Percentiles rank a stretch among this genome's conserved stretches.
phyloP scores from a whole-genome alignment of 306 rosid genomes.

The Alnus rubra region DNA sequence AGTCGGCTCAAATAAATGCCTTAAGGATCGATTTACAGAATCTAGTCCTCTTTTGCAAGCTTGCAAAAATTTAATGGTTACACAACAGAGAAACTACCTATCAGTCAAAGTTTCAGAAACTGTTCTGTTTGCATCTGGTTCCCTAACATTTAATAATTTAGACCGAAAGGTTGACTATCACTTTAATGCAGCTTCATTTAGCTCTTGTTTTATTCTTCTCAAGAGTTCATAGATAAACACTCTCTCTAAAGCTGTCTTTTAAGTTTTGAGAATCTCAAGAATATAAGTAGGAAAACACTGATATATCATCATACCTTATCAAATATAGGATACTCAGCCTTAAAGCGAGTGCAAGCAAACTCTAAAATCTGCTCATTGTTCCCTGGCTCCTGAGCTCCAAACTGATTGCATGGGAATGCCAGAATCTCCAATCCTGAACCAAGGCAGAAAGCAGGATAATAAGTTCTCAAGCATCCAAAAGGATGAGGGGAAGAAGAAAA shows the following conservation, averaged over 20 bases:
- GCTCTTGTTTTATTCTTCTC: background rate
- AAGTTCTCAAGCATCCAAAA: background rate
- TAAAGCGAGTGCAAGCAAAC: conserved; percentile 91
- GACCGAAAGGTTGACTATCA: background rate
- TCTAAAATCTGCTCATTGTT: conserved; percentile 74
- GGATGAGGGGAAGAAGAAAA: background rate
- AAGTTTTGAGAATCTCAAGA: background rate
- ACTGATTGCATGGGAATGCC: conserved; percentile 97
- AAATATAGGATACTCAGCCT: conserved; percentile 89
- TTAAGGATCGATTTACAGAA: background rate
- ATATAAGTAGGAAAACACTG: background rate
- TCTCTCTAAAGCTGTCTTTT: background rate
- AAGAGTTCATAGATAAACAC: background rate
- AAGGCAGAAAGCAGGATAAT: conserved; percentile 1
- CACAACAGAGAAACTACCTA: background rate
- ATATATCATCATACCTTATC: conserved; percentile 61
- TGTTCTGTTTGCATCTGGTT: background rate
- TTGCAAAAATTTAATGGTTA: background rate
- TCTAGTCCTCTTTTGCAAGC: background rate
- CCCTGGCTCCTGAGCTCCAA: conserved; percentile 98
- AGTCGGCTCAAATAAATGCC: background rate
- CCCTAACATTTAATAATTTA: background rate
- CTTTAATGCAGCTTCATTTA: background rate
- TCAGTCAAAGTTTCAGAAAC: background rate
- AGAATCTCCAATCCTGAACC: conserved; percentile 79